Evolutionary conservation across 164 flowering plant species (phyloP).

Genomic region (Vitis vinifera): ASM3070453v1 NC_081810.1:3036501-3037000

Average conservation of each 20-base stretch:
- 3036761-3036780: background rate
- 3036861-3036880: background rate
- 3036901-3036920: background rate
- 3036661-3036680: background rate
- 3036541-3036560: conserved; percentile 60
- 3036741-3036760: background rate
- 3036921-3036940: background rate
- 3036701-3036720: background rate
- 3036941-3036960: no score
- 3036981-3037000: no score
- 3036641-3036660: background rate
- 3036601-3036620: conserved; percentile 61
- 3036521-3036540: conserved; percentile 10
- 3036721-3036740: background rate
- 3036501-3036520: background rate
- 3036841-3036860: background rate
- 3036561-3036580: conserved; percentile 46
- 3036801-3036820: background rate
- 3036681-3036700: background rate
- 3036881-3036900: background rate
- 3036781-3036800: no score
- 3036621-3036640: conserved; percentile 30
- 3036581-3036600: conserved; percentile 66
- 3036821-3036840: background rate
- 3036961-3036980: no score